These are phyloP conservation scores for Lentinula edodes DNA, from an alignment of 768 basidiomycete species.

Conservation along the genomic window DNA sequence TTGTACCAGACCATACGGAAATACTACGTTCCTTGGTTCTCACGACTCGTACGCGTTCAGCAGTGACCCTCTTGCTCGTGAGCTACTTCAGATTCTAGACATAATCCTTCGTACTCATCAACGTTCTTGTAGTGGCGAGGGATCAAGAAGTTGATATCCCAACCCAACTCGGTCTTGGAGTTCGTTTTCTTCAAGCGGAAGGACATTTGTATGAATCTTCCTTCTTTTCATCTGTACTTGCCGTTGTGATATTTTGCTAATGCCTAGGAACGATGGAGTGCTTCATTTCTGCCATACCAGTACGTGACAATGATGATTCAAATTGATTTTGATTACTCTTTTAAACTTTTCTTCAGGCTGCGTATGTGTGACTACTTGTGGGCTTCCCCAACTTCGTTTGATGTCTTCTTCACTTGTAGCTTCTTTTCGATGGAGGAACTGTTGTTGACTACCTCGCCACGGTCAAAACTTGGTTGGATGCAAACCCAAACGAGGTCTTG, in stretches of 20 bases:
- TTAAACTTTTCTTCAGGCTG: conserved; percentile 22
- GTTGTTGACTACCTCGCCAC: conserved; percentile 25
- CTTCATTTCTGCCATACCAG: conserved; percentile 68
- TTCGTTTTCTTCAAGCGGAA: conserved; percentile 59
- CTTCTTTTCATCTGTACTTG: neutral
- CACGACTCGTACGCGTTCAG: conserved; percentile 56
- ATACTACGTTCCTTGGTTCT: conserved; percentile 42
- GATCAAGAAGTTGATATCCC: conserved; percentile 48
- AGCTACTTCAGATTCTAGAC: conserved; percentile 7
- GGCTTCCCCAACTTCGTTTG: neutral
- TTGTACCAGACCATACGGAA: conserved; percentile 51
- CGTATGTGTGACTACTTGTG: conserved; percentile 17
- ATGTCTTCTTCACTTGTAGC: conserved; percentile 12
- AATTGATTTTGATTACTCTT: neutral
- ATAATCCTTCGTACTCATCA: neutral
- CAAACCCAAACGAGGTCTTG: conserved; percentile 43
- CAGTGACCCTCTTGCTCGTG: conserved; percentile 38
- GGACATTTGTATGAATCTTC: conserved; percentile 33
- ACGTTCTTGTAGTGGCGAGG: conserved; percentile 23
- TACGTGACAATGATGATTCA: conserved; percentile 23
- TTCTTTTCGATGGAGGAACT: conserved; percentile 49
- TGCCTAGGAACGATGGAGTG: conserved; percentile 29
- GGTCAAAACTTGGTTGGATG: conserved; percentile 31
- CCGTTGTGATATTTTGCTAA: neutral
- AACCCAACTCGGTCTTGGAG: conserved; percentile 43